phyloP scores from a whole-genome alignment of 106 monocot genomes.

The Vanilla planifolia region DNA sequence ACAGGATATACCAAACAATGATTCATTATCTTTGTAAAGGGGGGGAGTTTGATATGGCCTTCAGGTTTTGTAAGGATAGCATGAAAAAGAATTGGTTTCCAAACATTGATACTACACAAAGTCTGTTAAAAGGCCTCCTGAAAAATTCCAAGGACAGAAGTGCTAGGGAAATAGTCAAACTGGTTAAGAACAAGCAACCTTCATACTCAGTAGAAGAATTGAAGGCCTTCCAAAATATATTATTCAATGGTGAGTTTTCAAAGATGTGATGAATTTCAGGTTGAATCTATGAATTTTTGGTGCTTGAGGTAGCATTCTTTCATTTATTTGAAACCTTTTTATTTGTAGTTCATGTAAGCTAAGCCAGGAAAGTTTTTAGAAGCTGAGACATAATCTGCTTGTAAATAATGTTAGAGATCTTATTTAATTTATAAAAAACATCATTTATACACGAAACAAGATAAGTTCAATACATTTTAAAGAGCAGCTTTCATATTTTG shows the following conservation, averaged over 20 bases:
- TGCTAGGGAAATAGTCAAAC: constrained; percentile 62
- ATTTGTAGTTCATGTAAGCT: too few relatives aligned
- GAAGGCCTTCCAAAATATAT: constrained; percentile 25
- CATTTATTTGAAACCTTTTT: too few relatives aligned
- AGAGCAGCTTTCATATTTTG: too few relatives aligned
- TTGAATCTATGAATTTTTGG: too few relatives aligned
- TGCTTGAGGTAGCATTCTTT: too few relatives aligned
- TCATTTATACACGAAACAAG: too few relatives aligned
- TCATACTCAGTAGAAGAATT: constrained; percentile 50
- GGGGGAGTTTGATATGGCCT: constrained; percentile 72
- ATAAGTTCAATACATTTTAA: too few relatives aligned
- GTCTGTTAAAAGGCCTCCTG: constrained; percentile 54
- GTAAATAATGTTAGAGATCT: too few relatives aligned
- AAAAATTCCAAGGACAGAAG: constrained; percentile 43
- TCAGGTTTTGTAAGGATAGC: constrained; percentile 74
- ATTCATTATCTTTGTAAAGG: constrained; percentile 83
- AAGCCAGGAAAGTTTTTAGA: too few relatives aligned
- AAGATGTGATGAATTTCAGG: constrained; percentile 1
- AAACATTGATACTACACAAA: constrained; percentile 41
- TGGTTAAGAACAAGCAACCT: constrained; percentile 39
- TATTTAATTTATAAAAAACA: too few relatives aligned
- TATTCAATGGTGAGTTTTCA: constrained; percentile 15
- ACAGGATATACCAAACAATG: constrained; percentile 88
- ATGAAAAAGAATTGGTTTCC: constrained; percentile 90
- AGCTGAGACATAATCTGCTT: too few relatives aligned